Percentiles rank a stretch among this genome's conserved stretches.
Conservation (phyloP, 768 basidiomycete species). For the Boletus reticuloceps region DNA sequence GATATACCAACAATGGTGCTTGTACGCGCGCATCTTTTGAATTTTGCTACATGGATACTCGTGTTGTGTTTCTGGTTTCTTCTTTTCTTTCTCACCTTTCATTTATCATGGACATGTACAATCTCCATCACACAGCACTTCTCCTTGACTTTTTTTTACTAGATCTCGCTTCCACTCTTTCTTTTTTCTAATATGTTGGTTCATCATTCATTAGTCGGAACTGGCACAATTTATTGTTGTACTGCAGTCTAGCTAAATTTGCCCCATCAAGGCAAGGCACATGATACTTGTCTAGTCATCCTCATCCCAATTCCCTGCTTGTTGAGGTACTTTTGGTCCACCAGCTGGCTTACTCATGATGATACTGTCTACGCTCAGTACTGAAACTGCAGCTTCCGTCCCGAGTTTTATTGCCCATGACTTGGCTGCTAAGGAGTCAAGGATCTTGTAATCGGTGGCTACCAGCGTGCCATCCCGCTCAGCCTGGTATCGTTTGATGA, state of each 20-base stretch:
- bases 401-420: conserved; percentile 88
- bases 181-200: conserved; percentile 9
- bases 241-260: conserved; percentile 20
- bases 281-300: conserved; percentile 40
- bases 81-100: background rate
- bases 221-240: conserved; percentile 29
- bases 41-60: conserved; percentile 14
- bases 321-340: conserved; percentile 84
- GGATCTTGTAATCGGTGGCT: conserved; percentile 62
- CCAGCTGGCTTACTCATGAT: conserved; percentile 96
- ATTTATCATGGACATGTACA: conserved; percentile 37
- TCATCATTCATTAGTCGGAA: conserved; percentile 18
- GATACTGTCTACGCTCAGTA: conserved; percentile 94
- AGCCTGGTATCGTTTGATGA: conserved; percentile 41
- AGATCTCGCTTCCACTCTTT: background rate
- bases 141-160: conserved; percentile 4
- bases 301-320: conserved; percentile 85
- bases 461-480: conserved; percentile 77
- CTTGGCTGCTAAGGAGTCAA: conserved; percentile 88
- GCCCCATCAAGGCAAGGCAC: conserved; percentile 7
- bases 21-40: conserved; percentile 11
- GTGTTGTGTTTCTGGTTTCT: conserved; percentile 24
- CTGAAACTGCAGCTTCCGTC: conserved; percentile 86
- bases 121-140: conserved; percentile 11
- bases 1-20: conserved; percentile 6